These are phyloP conservation scores for Paecilomyces sp. DNA, from an alignment of 2,329 filamentous ascomycete genomes.

Conservation along the genomic window DNA sequence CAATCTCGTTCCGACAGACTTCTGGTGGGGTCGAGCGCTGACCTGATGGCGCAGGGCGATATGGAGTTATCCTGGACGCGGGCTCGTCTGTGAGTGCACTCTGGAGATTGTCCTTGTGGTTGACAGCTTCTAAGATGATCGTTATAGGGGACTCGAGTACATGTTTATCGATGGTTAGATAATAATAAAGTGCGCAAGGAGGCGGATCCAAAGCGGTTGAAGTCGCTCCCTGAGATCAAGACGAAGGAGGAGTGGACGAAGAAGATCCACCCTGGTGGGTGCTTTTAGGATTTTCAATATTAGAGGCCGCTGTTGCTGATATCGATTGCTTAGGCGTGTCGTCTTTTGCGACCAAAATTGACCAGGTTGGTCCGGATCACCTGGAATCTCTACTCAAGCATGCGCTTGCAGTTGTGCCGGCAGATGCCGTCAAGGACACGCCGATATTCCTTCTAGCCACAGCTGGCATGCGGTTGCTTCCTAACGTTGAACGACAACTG, in stretches of 20 bases:
- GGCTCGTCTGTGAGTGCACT: conserved; percentile 66
- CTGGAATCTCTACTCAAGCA: conserved; percentile 73
- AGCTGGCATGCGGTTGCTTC: conserved; percentile 84
- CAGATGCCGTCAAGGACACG: conserved; percentile 69
- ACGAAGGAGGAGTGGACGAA: conserved; percentile 84
- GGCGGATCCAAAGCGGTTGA: conserved; percentile 53
- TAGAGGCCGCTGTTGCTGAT: background rate
- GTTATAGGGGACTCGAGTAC: conserved; percentile 69
- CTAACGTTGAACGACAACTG: conserved; percentile 61
- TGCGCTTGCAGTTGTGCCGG: conserved; percentile 70
- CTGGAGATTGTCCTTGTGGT: conserved; percentile 6
- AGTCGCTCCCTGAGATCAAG: conserved; percentile 68
- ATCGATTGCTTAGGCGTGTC: conserved; percentile 55
- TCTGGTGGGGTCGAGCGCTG: background rate
- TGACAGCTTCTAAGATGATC: background rate
- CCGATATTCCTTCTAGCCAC: conserved; percentile 94
- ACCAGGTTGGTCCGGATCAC: conserved; percentile 73
- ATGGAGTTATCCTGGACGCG: conserved; percentile 94
- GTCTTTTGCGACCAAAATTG: conserved; percentile 71
- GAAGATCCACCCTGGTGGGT: conserved; percentile 78
- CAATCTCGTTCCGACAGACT: background rate
- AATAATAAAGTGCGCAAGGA: conserved; percentile 58
- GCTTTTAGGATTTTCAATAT: background rate
- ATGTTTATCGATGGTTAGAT: conserved; percentile 92
- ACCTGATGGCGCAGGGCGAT: conserved; percentile 46